A percentile compares a stretch with the other conserved stretches of the same genome.
These are phyloP conservation scores for Singerocomus rubriflavus DNA, from an alignment of 1,284 basidiomycete species.

Conservation along the genomic window DNA sequence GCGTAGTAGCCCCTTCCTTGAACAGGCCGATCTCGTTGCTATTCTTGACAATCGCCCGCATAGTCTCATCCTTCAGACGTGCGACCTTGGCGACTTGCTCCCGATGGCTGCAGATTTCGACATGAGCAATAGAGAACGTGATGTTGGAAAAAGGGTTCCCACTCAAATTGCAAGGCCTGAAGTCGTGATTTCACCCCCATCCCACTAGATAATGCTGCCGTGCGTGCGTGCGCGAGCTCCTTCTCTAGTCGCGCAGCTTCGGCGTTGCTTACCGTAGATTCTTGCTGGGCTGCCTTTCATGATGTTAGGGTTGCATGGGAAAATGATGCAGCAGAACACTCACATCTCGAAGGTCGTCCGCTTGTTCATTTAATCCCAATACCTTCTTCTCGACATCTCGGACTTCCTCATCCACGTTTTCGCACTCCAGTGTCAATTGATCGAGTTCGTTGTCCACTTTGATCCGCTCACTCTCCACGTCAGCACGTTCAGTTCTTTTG, in stretches of 20 bases:
- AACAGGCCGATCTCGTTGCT: constrained; percentile 75
- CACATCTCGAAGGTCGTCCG: constrained; percentile 75
- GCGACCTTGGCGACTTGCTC: constrained; percentile 73
- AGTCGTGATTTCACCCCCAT: constrained; percentile 75
- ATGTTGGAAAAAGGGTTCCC: constrained; percentile 12
- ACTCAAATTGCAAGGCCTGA: constrained; percentile 65
- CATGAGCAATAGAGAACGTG: constrained; percentile 6
- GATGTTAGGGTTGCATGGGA: constrained; percentile 5
- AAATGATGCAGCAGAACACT: constrained; percentile 28
- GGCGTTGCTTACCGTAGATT: constrained; percentile 57
- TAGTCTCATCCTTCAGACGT: constrained; percentile 69
- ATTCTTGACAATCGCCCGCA: constrained; percentile 76
- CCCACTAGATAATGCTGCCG: constrained; percentile 71
- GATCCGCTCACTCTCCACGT: constrained; percentile 70
- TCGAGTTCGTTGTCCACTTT: constrained; percentile 78
- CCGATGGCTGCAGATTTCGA: constrained; percentile 49
- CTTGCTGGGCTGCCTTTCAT: constrained; percentile 67
- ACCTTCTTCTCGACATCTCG: constrained; percentile 68
- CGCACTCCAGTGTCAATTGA: constrained; percentile 69
- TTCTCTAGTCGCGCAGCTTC: constrained; percentile 63
- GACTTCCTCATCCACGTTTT: constrained; percentile 73
- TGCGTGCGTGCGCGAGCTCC: constrained; percentile 66
- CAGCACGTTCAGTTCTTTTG: constrained; percentile 63
- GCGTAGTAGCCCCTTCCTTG: constrained; percentile 70
- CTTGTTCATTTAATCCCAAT: constrained; percentile 64